phyloP scores from a whole-genome alignment of 192 early-diverging fungal genomes.

The Dimargaris xerosporica region DNA sequence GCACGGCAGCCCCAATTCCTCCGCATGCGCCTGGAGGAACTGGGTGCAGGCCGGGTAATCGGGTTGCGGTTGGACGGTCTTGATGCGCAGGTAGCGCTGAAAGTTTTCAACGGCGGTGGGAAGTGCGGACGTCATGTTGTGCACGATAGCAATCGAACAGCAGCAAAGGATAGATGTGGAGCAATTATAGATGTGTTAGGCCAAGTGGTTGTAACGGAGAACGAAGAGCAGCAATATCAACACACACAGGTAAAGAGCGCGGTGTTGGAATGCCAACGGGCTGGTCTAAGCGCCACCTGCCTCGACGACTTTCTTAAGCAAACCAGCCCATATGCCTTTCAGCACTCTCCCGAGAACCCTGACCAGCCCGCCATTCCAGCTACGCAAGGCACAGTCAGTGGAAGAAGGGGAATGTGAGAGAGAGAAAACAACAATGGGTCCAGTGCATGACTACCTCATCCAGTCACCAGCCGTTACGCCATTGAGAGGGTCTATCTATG shows the following conservation, averaged over 20 bases:
- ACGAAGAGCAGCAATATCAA: neutral
- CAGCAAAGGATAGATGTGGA: neutral
- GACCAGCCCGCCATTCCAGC: no score
- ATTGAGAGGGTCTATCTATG: no score
- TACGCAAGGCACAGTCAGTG: no score
- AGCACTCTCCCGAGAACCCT: no score
- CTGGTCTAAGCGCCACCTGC: no score
- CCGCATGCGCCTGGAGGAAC: constrained; percentile 50
- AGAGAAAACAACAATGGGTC: no score
- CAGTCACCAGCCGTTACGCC: no score
- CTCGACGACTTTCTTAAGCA: no score
- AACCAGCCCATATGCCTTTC: no score
- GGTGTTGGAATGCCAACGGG: no score
- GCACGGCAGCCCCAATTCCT: constrained; percentile 48
- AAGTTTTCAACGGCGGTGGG: constrained; percentile 32
- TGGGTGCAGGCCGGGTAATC: constrained; percentile 50
- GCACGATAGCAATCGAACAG: neutral
- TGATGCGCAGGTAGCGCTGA: constrained; percentile 69
- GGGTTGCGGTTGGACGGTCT: constrained; percentile 71
- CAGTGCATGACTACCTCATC: no score
- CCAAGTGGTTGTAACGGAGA: neutral
- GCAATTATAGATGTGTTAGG: neutral
- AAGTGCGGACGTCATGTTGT: neutral
- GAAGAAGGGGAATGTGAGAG: no score
- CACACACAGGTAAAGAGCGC: neutral